A percentile compares a stretch with the other conserved stretches of the same genome.
Conservation (phyloP, 2,329 filamentous ascomycete species). For the Colletotrichum falcatum region DNA sequence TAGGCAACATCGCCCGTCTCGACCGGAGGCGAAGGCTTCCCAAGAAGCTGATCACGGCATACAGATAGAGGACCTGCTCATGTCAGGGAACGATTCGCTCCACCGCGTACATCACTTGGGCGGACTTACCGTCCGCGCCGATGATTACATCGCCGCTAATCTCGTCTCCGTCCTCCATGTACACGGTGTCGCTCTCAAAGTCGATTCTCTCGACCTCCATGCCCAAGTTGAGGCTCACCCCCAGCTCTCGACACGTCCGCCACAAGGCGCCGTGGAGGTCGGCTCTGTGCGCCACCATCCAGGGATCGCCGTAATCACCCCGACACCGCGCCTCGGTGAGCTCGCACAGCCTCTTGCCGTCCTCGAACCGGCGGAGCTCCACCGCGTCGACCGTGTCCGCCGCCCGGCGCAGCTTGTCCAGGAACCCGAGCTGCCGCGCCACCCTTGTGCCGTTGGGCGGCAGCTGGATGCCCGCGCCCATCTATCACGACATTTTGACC, state of each 20-base stretch:
- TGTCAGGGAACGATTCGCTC: background rate
- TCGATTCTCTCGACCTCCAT: slow-evolving; percentile 34
- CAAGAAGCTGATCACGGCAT: slow-evolving; percentile 23
- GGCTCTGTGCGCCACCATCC: slow-evolving; percentile 31
- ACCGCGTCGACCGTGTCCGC: slow-evolving; percentile 4
- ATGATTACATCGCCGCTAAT: slow-evolving; percentile 25
- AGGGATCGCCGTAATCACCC: slow-evolving; percentile 18
- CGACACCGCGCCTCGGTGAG: slow-evolving; percentile 4
- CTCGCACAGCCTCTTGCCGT: slow-evolving; percentile 11
- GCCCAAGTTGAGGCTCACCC: slow-evolving; percentile 20
- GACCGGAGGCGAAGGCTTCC: slow-evolving; percentile 8
- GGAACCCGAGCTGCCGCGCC: slow-evolving; percentile 28
- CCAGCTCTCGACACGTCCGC: slow-evolving; percentile 15
- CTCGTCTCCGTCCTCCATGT: slow-evolving; percentile 34
- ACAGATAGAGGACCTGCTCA: slow-evolving; percentile 22
- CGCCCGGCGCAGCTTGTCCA: slow-evolving; percentile 10
- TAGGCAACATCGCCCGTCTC: slow-evolving; percentile 23
- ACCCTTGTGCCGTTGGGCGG: slow-evolving; percentile 31
- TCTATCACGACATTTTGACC: slow-evolving; percentile 7
- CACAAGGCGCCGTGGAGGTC: slow-evolving; percentile 29
- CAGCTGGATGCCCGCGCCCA: slow-evolving; percentile 34
- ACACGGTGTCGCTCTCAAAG: slow-evolving; percentile 8
- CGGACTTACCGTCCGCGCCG: slow-evolving; percentile 31
- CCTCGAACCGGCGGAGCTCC: slow-evolving; percentile 19
- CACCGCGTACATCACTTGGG: fast-evolving